Evolutionary conservation across 2,329 filamentous ascomycete species (phyloP), one percentile per base, ranked within the genome.

Genomic region (Xylariales sp.): DNA sequence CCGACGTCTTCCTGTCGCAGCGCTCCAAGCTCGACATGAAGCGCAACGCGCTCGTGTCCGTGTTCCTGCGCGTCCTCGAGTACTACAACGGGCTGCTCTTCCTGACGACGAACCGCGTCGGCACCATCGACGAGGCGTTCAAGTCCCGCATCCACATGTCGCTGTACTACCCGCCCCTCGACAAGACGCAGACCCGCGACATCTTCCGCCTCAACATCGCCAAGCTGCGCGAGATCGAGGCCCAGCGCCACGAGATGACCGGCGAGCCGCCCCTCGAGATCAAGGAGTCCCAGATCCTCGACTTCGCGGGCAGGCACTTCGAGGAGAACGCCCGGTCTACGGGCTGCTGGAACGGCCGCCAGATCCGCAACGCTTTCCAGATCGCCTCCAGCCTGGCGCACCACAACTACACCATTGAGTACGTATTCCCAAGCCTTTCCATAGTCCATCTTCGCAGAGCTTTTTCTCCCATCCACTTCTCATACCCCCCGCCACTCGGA

Each of bases 21-120:
- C 71, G 75, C 0, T 75, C 75, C 39, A 74, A 74, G 58, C 68
- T 72, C 9, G 76, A 78, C 70, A 74, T 78, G 72, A 73, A 77
- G 69, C 75, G 79, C 9, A 81, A 81, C 62, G 75, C 73, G 34
- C 69, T 81, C 2, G 79, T 75, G 10, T 76, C 75, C 65, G 80
- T 81, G 2, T 82, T 82, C 71, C 74, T 82, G 12, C 77, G 79
- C 1, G 76, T 80, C 0, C 71, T 82, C 5, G 80, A 82, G 71
- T 82, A 81, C 72, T 82, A 81, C 64, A 73, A 74, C 36, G 81
- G 81, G 0, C 76, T 82, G 56, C 74, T 82, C 1, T 81, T 80
- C 73, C 77, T 83, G 32, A 84, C 82, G 5, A 84, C 82, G 28
- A 84, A 83, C 73, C 79, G 80, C 9, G 79, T 83, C 5, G 79